Conservation (phyloP, 495 filamentous ascomycete species). For the Rusavskia elegans region DNA sequence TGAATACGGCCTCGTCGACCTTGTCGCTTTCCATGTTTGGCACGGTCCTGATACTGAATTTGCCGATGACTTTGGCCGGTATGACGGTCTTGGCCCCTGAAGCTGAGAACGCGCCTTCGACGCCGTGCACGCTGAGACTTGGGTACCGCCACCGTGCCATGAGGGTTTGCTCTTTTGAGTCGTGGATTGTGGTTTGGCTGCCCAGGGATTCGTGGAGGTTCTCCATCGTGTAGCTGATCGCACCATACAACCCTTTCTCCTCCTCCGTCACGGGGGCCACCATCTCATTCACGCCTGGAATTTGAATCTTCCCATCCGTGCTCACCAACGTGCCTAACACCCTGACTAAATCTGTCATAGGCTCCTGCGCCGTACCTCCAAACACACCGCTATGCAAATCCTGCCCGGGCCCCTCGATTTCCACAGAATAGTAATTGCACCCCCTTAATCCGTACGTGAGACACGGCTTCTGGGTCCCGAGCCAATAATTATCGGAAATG, state of each 20-base stretch:
- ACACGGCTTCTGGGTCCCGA: slow-evolving; percentile 94
- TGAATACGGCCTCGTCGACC: slow-evolving; percentile 70
- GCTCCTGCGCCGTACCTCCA: slow-evolving; percentile 87
- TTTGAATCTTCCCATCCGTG: slow-evolving; percentile 72
- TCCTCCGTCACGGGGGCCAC: slow-evolving; percentile 77
- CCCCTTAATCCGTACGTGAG: slow-evolving; percentile 96
- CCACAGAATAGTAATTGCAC: slow-evolving; percentile 89
- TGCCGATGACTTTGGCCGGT: slow-evolving; percentile 89
- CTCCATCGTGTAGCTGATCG: slow-evolving; percentile 88
- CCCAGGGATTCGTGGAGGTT: slow-evolving; percentile 84
- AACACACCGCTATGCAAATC: slow-evolving; percentile 96
- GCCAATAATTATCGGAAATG: slow-evolving; percentile 99
- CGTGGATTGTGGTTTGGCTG: slow-evolving; percentile 66
- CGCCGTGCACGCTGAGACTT: slow-evolving; percentile 85
- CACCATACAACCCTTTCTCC: slow-evolving; percentile 68
- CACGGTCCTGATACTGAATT: slow-evolving; percentile 95
- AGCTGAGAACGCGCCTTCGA: slow-evolving; percentile 90
- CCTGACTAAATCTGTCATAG: slow-evolving; percentile 88
- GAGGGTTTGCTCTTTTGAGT: slow-evolving; percentile 72
- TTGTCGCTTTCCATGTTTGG: slow-evolving; percentile 89
- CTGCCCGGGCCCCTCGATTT: slow-evolving; percentile 73
- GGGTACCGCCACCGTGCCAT: slow-evolving; percentile 95
- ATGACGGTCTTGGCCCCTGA: slow-evolving; percentile 97
- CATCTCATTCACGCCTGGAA: slow-evolving; percentile 78
- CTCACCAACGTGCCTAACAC: slow-evolving; percentile 74